Conservation (phyloP, 768 basidiomycete genomes). For the Naematelia encephala region DNA sequence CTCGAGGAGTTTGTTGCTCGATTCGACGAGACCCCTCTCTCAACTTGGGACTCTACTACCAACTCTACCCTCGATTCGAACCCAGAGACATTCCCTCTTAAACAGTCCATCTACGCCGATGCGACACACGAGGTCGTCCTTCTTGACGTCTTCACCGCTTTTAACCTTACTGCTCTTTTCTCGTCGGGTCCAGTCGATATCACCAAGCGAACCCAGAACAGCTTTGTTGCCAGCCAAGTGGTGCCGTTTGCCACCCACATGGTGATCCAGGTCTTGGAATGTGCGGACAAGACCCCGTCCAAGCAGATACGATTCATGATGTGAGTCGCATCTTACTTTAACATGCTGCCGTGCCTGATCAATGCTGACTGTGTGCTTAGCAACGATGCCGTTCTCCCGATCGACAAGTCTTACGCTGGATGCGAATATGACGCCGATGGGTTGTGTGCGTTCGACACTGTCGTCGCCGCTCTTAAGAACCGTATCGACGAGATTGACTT, state of each 20-base stretch:
- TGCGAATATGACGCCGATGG: conserved; percentile 49
- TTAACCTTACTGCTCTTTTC: conserved; percentile 75
- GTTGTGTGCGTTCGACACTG: conserved; percentile 50
- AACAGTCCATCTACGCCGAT: conserved; percentile 68
- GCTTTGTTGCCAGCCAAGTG: conserved; percentile 44
- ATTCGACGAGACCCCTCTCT: conserved; percentile 33
- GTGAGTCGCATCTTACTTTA: conserved; percentile 53
- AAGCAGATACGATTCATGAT: conserved; percentile 47
- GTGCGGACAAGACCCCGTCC: conserved; percentile 23
- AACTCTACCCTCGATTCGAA: conserved; percentile 48
- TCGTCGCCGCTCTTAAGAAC: conserved; percentile 45
- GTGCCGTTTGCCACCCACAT: conserved; percentile 53
- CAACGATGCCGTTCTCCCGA: conserved; percentile 52
- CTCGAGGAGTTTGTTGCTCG: conserved; percentile 49
- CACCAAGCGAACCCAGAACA: conserved; percentile 61
- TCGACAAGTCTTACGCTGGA: conserved; percentile 41
- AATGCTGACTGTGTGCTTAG: conserved; percentile 32
- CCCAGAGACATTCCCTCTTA: conserved; percentile 48
- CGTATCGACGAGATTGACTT: conserved; percentile 50
- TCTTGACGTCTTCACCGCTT: conserved; percentile 77
- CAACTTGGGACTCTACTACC: conserved; percentile 31
- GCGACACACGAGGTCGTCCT: conserved; percentile 78
- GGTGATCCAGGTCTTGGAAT: conserved; percentile 64
- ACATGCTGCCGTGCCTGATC: too few species aligned
- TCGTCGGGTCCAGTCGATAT: conserved; percentile 69